These are phyloP conservation scores for Trichosporon sp. DNA, from an alignment of 1,284 basidiomycete species.

Conservation along the genomic window DNA sequence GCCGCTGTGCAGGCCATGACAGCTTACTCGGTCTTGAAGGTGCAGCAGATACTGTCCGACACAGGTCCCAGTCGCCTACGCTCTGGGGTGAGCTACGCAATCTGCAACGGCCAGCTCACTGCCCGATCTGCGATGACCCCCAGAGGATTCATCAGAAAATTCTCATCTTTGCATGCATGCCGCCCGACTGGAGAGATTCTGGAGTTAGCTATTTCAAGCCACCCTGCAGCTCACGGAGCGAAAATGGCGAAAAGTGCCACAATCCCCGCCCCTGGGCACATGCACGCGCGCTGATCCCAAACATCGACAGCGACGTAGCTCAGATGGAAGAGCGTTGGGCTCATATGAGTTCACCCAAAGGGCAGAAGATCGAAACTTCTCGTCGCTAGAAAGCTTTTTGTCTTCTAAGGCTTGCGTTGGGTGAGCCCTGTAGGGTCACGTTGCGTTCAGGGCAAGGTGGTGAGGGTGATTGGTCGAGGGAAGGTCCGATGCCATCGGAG, in stretches of 20 bases:
- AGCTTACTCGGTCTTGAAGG: too few species aligned
- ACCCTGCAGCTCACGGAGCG: not conserved
- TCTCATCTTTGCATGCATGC: too few species aligned
- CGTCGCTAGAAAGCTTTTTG: constrained; percentile 4
- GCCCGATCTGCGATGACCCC: too few species aligned
- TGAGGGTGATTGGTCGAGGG: not conserved
- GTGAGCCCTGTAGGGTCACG: too few species aligned
- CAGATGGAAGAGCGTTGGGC: constrained; percentile 7
- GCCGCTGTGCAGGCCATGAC: too few species aligned
- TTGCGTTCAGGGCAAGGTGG: not conserved
- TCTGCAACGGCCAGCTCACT: too few species aligned
- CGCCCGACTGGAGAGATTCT: too few species aligned
- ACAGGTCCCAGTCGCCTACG: too few species aligned
- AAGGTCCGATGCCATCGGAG: not conserved
- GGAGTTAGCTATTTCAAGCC: not conserved
- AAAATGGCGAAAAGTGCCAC: not conserved
- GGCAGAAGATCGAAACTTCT: constrained; percentile 7
- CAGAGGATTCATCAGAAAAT: too few species aligned
- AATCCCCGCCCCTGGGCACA: not conserved
- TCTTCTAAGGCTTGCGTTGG: not conserved
- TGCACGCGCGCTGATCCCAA: not conserved
- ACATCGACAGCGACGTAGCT: constrained; percentile 2
- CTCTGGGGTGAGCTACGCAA: too few species aligned
- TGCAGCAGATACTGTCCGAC: too few species aligned
- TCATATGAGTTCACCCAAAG: constrained; percentile 6